These are phyloP conservation scores for Apiospora aurea DNA, from an alignment of 2,329 filamentous ascomycete genomes.

Conservation along the genomic window DNA sequence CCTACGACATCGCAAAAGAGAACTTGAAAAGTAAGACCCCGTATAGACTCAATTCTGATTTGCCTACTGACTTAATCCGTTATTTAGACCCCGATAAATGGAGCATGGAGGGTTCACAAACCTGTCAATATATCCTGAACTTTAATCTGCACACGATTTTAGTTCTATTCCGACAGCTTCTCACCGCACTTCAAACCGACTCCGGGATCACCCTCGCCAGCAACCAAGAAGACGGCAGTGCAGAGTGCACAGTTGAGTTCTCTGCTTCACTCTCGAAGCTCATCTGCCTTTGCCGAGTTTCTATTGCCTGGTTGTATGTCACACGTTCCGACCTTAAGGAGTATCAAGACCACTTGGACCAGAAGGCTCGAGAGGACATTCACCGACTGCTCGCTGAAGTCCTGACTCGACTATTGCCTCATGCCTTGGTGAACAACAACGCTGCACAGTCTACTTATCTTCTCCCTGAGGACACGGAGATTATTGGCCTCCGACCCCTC, in stretches of 20 bases:
- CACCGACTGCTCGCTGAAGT: constrained; percentile 54
- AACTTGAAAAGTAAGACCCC: constrained; percentile 62
- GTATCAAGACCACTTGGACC: constrained; percentile 53
- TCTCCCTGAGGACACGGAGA: constrained; percentile 55
- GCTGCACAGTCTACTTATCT: constrained; percentile 54
- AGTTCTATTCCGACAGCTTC: constrained; percentile 72
- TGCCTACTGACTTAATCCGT: constrained; percentile 6
- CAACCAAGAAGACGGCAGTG: constrained; percentile 32
- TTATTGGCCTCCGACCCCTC: constrained; percentile 40
- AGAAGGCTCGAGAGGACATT: constrained; percentile 52
- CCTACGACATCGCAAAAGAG: constrained; percentile 74
- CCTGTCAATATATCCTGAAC: constrained; percentile 72
- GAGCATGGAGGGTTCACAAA: constrained; percentile 52
- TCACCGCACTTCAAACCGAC: constrained; percentile 70
- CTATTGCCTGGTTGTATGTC: constrained; percentile 60
- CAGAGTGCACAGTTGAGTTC: constrained; percentile 41
- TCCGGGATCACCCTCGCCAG: constrained; percentile 33
- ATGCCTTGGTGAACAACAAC: constrained; percentile 46
- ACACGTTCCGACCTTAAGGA: constrained; percentile 54
- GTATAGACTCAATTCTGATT: background rate
- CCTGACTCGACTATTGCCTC: constrained; percentile 57
- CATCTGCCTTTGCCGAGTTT: constrained; percentile 61
- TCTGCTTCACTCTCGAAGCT: constrained; percentile 49
- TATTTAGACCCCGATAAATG: constrained; percentile 49
- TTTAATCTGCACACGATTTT: constrained; percentile 83